phyloP scores from a whole-genome alignment of 371 early-diverging fungal genomes.

The Haplosporangium sp. region DNA sequence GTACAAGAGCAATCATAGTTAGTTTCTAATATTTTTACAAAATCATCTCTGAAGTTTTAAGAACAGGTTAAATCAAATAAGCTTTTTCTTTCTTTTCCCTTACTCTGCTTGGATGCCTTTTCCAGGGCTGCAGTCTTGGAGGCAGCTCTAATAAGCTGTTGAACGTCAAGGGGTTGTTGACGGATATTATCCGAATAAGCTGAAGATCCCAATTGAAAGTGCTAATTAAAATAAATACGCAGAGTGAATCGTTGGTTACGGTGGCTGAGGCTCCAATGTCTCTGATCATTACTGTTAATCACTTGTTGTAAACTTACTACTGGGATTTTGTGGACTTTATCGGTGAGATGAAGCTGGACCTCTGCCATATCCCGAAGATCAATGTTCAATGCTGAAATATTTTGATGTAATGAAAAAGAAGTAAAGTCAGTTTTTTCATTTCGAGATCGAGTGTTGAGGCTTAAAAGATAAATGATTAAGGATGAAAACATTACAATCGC shows the following conservation, averaged over 20 bases:
- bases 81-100: neutral
- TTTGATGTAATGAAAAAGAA: too few species aligned
- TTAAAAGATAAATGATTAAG: neutral
- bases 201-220: slow-evolving; percentile 21
- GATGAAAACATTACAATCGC: slow-evolving; percentile 69
- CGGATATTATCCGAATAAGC: slow-evolving; percentile 18
- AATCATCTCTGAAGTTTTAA: too few species aligned
- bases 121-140: slow-evolving; percentile 30
- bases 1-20: neutral
- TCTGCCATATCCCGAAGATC: slow-evolving; percentile 65
- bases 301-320: slow-evolving; percentile 15
- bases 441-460: neutral
- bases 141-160: slow-evolving; percentile 38
- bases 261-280: neutral
- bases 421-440: neutral
- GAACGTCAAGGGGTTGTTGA: slow-evolving; percentile 26
- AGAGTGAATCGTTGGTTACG: neutral
- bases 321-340: slow-evolving; percentile 45
- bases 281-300: neutral
- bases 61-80: too few species aligned
- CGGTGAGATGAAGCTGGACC: slow-evolving; percentile 28
- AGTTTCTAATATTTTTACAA: too few species aligned
- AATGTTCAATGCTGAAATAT: slow-evolving; percentile 26
- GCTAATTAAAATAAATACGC: slow-evolving; percentile 10
- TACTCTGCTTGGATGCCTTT: slow-evolving; percentile 12